Evolutionary conservation across 495 filamentous ascomycete species (phyloP).

Genomic region (Aspergillus indologenus): DNA sequence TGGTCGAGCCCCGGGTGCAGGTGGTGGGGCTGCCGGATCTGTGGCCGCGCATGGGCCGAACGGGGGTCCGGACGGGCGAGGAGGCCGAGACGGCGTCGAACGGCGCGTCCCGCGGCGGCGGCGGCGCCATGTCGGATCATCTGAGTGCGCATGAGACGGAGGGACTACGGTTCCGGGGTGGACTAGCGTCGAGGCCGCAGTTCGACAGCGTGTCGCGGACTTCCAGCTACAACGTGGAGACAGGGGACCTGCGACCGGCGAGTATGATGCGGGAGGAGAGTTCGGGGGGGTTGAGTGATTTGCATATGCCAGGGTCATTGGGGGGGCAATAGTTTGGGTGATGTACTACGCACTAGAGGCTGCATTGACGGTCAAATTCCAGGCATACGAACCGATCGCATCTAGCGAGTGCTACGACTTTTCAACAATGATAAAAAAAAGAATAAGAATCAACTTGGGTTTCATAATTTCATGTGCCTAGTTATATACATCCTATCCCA

Average conservation of each 20-base stretch:
- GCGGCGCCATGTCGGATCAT: constrained; percentile 31
- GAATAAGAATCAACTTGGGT: background rate
- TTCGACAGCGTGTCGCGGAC: constrained; percentile 37
- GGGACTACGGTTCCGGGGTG: constrained; percentile 38
- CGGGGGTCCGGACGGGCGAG: constrained; percentile 43
- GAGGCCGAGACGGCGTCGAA: constrained; percentile 44
- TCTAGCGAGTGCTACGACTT: too few species aligned
- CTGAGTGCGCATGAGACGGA: constrained; percentile 29
- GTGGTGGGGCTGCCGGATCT: constrained; percentile 90
- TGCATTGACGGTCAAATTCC: too few species aligned
- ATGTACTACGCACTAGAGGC: too few species aligned
- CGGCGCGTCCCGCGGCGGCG: constrained; percentile 34
- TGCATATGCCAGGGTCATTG: constrained; percentile 29
- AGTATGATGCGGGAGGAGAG: constrained; percentile 38
- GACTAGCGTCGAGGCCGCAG: constrained; percentile 28
- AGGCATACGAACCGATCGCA: too few species aligned
- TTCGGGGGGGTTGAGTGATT: constrained; percentile 29
- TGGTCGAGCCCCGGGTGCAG: constrained; percentile 92
- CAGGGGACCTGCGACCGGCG: constrained; percentile 34
- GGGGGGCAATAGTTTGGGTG: constrained; percentile 15
- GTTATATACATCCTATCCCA: constrained; percentile 11
- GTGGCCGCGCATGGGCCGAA: constrained; percentile 75
- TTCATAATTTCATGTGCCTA: constrained; percentile 17
- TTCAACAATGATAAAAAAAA: too few species aligned
- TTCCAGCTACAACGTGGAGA: constrained; percentile 40